Base-by-base conservation (phyloP, 164 flowering plant genomes). In the Berberis thunbergii region DNA sequence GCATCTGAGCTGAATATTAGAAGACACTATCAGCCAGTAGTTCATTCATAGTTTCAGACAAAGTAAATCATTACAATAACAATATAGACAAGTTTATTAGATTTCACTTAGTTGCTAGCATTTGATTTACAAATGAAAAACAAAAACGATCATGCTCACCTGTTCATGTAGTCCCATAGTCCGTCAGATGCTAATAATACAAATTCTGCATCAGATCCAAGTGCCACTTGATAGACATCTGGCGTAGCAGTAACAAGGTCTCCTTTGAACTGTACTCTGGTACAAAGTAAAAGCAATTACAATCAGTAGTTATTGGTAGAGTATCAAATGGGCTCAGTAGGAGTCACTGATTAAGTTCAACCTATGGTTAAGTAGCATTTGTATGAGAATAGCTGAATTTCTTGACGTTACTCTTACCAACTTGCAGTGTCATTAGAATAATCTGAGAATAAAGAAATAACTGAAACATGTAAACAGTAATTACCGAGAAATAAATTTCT, bases 91-190 rank as follows among this genome's bases (percentile, higher is more conserved):
- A 26, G 26, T 26, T 26, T 26, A 26, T 26, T 26, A 26, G 26
- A 26, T 26, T 26, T 26, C 26, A 26, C 50, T 6, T 48, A 11
- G 1, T 6, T 48, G 50, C 10, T 48, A 6, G 9, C 10, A 43
- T 13, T 56, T 56, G 5, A 3, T 1, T 6, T n/a, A 56, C 4
- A 56, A 13, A 3, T 7, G 39, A 13, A 13, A 38, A 56, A 40
- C 7, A 38, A 10, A 38, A 40, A 40, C 39, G 39, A 38, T 1
- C 6, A 38, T n/a, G n/a, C 67, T 48, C 43, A 94, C 99, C 96
- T 87, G 66, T 76, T 87, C 69, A 94, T 84, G 80, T 94, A 94
- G 76, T 94, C 99, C 99, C 96, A 94, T 61, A 94, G 78, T 50
- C 98, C 98, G 81, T 94, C 98, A 64, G 97, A 86, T 60, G 98